Base-by-base conservation (phyloP, 2,329 filamentous ascomycete species). In the Aureobasidium pullulans region DNA sequence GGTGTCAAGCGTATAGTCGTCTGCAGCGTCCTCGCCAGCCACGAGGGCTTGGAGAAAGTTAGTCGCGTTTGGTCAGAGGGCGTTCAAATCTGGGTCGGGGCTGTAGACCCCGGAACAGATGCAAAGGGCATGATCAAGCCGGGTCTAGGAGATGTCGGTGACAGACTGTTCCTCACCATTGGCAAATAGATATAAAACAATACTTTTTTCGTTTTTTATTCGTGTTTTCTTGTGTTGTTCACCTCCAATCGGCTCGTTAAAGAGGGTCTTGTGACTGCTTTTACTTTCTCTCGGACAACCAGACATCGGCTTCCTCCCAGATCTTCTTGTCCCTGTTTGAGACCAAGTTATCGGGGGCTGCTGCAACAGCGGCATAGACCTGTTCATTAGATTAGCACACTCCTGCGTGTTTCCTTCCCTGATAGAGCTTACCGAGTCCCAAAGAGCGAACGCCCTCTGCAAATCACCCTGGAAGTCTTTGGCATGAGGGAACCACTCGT, bases 41-140 rank as follows among this genome's bases (percentile, higher is more conserved):
- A 80, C 47, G 79, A 81, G 0, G 93, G 93, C n/a, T 75, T 96
- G 57, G 70, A 73, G 59, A 82, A 79, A 59, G 92, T 89, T 2
- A 90, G 90, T 0, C 77, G 74, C 9, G 87, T 90, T 73, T 96
- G 91, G 90, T 80, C 84, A 1, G 88, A 88, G 66, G 85, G 82
- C 1, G 85, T 88, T 0, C 83, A 92, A 68, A 80, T 97, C 59
- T 96, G 89, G 85, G 79, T 93, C 40, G 93, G 90, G 0, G 90
- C 84, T 0, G 79, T 96, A 19, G 93, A 97, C 72, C 76, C 76
- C 63, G 81, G 83, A 69, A 78, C 94, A 57, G 90, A 91, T 64
- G 78, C 81, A n/a, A 81, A 79, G 64, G 92, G 93, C 8, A 96
- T 96, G 91, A 86, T 96, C 64, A 88, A 87, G 77, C 92, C 92